phyloP scores from a whole-genome alignment of 176 grass and related monocot species.

The Panicum miliaceum region DNA sequence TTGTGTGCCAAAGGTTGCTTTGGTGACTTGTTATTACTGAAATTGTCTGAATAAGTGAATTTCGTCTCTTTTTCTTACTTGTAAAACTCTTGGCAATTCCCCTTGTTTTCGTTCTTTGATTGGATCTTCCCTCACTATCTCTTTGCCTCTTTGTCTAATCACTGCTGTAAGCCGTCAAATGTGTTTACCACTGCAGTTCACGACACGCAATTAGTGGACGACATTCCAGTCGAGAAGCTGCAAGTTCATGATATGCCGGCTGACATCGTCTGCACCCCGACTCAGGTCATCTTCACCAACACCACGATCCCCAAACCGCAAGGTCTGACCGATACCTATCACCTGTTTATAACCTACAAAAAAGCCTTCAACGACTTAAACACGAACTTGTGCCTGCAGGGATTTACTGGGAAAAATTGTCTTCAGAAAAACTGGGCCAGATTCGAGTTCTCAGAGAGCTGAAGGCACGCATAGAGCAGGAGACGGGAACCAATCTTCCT shows the following conservation, averaged over 20 bases:
- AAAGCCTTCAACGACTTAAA: background rate
- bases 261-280: conserved; percentile 88
- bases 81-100: background rate
- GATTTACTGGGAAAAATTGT: conserved; percentile 95
- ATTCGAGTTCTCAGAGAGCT: conserved; percentile 75
- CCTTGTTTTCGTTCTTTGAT: background rate
- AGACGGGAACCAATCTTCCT: conserved; percentile 65
- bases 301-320: conserved; percentile 79
- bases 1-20: too few species aligned
- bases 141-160: background rate
- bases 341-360: conserved; percentile 8
- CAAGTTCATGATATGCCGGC: conserved; percentile 84
- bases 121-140: background rate
- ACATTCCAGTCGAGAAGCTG: conserved; percentile 85
- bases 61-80: background rate
- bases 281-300: conserved; percentile 82
- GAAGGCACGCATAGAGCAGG: conserved; percentile 71
- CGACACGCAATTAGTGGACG: conserved; percentile 83
- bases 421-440: conserved; percentile 77
- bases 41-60: too few species aligned
- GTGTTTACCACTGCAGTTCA: conserved; percentile 59
- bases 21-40: too few species aligned
- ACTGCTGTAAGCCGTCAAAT: background rate
- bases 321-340: conserved; percentile 51
- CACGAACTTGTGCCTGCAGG: conserved; percentile 42